phyloP scores from a whole-genome alignment of 106 monocot genomes.

The Acorus gramineus region DNA sequence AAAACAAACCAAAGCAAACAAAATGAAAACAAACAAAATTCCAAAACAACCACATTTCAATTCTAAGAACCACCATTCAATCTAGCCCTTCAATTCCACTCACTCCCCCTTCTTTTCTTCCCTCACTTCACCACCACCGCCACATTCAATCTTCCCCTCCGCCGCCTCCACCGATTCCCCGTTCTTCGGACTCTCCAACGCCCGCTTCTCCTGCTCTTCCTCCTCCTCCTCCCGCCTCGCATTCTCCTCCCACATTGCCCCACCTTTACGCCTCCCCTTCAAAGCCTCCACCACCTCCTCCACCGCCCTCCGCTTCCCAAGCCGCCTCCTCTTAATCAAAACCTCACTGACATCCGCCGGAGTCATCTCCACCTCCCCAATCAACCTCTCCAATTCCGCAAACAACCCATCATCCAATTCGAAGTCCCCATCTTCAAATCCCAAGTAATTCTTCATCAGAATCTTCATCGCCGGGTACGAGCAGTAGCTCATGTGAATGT shows the following conservation, averaged over 20 bases:
- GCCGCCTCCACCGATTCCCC: slow-evolving; percentile 43
- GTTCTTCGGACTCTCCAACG: neutral
- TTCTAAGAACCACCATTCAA: too few relatives aligned
- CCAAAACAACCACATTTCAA: too few relatives aligned
- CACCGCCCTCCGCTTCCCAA: slow-evolving; percentile 29
- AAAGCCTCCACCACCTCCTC: slow-evolving; percentile 31
- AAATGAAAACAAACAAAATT: too few relatives aligned
- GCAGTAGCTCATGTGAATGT: slow-evolving; percentile 69
- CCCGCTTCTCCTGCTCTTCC: neutral
- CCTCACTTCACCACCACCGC: too few relatives aligned
- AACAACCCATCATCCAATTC: slow-evolving; percentile 9
- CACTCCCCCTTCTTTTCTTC: too few relatives aligned
- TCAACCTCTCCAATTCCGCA: slow-evolving; percentile 34
- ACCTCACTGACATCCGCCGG: slow-evolving; percentile 84
- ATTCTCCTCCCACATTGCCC: slow-evolving; percentile 13
- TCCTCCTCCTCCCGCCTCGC: neutral
- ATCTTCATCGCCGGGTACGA: slow-evolving; percentile 59
- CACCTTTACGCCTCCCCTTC: slow-evolving; percentile 1
- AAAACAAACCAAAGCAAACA: too few relatives aligned
- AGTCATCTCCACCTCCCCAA: slow-evolving; percentile 51
- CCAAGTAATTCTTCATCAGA: slow-evolving; percentile 63
- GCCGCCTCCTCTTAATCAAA: slow-evolving; percentile 56
- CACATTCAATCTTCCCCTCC: slow-evolving; percentile 22
- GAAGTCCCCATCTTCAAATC: slow-evolving; percentile 6
- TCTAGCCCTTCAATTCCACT: too few relatives aligned